Percentiles rank a stretch among this genome's conserved stretches.
Evolutionary conservation across 805 yeast species (phyloP).

Genomic region (Yamadazyma kitorensis): DNA sequence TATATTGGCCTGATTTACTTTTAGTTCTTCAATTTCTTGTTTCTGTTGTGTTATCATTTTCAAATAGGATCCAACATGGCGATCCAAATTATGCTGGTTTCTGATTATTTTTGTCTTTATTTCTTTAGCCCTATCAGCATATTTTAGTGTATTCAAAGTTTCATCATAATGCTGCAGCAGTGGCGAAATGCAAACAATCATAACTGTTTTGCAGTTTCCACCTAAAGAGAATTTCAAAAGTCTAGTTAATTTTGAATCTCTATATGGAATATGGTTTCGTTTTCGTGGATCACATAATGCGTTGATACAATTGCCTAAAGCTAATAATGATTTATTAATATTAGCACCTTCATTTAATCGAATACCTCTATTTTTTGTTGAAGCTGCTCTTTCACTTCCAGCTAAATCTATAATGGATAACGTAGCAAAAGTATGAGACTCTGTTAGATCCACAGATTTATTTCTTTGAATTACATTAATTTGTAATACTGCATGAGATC

Average conservation of each 20-base stretch:
- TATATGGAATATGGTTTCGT: constrained; percentile 77
- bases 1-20: constrained; percentile 48
- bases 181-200: constrained; percentile 94
- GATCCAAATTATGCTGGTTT: constrained; percentile 70
- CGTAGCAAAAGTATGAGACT: constrained; percentile 73
- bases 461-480: constrained; percentile 63
- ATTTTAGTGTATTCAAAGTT: constrained; percentile 84
- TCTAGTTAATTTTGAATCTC: constrained; percentile 88
- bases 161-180: constrained; percentile 88
- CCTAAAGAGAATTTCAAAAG: constrained; percentile 85
- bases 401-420: constrained; percentile 88
- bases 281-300: constrained; percentile 76
- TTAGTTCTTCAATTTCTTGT: constrained; percentile 66
- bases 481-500: constrained; percentile 93
- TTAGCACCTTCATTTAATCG: constrained; percentile 89
- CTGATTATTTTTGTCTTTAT: constrained; percentile 77
- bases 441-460: constrained; percentile 59
- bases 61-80: constrained; percentile 82
- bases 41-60: constrained; percentile 82
- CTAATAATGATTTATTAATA: constrained; percentile 82
- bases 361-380: constrained; percentile 80
- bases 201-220: constrained; percentile 91
- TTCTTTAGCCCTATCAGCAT: constrained; percentile 89
- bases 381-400: constrained; percentile 92
- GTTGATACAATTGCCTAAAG: constrained; percentile 91